Percentiles rank a stretch among this genome's conserved stretches.
phyloP scores from a whole-genome alignment of 441 rosid genomes.

The Omphalea diandra region DNA sequence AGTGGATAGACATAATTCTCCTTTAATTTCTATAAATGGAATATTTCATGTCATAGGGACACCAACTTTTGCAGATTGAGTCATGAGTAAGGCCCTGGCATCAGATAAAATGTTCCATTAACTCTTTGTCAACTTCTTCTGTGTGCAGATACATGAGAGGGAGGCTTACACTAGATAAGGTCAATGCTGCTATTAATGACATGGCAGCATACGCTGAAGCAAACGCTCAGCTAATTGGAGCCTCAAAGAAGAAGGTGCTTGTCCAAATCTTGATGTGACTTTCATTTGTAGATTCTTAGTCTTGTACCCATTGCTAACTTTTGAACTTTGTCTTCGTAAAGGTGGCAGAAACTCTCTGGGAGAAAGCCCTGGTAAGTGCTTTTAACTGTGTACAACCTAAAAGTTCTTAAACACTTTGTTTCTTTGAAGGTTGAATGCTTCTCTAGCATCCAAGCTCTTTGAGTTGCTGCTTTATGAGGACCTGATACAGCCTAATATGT shows the following conservation, averaged over 20 bases:
- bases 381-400: conserved; percentile 1
- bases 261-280: conserved; percentile 2
- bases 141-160: conserved; percentile 85
- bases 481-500: background rate
- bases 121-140: conserved; percentile 2
- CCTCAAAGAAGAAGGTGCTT: conserved; percentile 83
- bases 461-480: background rate
- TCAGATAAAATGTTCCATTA: background rate
- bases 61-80: too few relatives aligned
- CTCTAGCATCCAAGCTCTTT: background rate
- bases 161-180: conserved; percentile 84
- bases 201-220: conserved; percentile 85
- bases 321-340: conserved; percentile 27
- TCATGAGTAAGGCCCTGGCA: too few relatives aligned
- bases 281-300: conserved; percentile 6
- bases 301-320: conserved; percentile 24
- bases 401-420: background rate
- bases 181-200: conserved; percentile 84
- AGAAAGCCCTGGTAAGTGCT: conserved; percentile 75
- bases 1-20: background rate
- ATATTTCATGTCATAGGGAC: too few relatives aligned
- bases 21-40: background rate
- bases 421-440: conserved; percentile 1
- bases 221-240: conserved; percentile 69
- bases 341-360: conserved; percentile 84